Evolutionary conservation across 257 asterid species (phyloP).

Genomic region (Cruciata laevipes): DNA sequence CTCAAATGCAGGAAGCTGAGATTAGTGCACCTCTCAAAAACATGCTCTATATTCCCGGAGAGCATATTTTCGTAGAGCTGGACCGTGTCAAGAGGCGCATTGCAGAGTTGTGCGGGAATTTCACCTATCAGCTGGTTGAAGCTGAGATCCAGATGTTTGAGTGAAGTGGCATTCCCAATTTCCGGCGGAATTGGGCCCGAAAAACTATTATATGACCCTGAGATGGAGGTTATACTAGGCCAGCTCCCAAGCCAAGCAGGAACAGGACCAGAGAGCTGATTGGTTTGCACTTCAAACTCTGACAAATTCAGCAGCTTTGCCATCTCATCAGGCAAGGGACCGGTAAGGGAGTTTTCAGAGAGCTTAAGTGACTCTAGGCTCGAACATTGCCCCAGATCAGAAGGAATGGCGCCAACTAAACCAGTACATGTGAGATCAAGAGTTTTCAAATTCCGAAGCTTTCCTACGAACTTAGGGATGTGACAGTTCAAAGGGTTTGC

Average conservation of each 20-base stretch:
- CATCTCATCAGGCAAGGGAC: slow-evolving; percentile 59
- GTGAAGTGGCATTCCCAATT: slow-evolving; percentile 67
- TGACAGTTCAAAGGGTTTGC: slow-evolving; percentile 64
- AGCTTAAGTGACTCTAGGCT: slow-evolving; percentile 42
- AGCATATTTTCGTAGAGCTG: slow-evolving; percentile 56
- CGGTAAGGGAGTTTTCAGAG: slow-evolving; percentile 69
- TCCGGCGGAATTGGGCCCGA: slow-evolving; percentile 60
- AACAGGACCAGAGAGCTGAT: slow-evolving; percentile 69
- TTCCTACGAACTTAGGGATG: slow-evolving; percentile 51
- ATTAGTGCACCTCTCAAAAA: slow-evolving; percentile 52
- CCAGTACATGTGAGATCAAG: slow-evolving; percentile 50
- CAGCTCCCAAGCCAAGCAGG: slow-evolving; percentile 78
- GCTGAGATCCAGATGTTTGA: slow-evolving; percentile 51
- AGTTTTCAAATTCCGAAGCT: slow-evolving; percentile 43
- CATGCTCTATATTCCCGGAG: slow-evolving; percentile 47
- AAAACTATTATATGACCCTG: slow-evolving; percentile 55
- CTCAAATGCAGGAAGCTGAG: slow-evolving; percentile 47
- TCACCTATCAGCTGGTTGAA: slow-evolving; percentile 49
- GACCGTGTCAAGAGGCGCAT: slow-evolving; percentile 46
- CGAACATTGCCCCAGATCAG: slow-evolving; percentile 68
- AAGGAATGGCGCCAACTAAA: slow-evolving; percentile 60
- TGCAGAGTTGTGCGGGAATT: slow-evolving; percentile 67
- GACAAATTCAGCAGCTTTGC: no score
- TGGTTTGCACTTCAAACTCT: no score
- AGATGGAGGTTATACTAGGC: slow-evolving; percentile 39